Percentiles rank a stretch among this genome's conserved stretches.
These are phyloP conservation scores for Candida namnaoensis DNA, from an alignment of 805 yeast genomes.

Conservation along the genomic window DNA sequence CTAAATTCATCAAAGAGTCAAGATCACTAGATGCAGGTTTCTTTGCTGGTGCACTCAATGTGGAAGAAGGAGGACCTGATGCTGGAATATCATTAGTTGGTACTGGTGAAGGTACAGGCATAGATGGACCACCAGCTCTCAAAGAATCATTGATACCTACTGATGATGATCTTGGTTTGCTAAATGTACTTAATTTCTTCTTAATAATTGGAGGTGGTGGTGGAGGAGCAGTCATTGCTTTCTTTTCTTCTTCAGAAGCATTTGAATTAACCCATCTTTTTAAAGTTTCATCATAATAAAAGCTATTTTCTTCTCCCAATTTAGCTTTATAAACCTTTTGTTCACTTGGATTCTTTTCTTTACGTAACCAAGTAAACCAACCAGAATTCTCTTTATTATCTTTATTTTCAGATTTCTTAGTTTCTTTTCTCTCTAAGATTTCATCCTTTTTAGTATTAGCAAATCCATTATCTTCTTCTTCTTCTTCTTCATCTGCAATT, in stretches of 20 bases:
- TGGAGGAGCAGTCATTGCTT: conserved; percentile 65
- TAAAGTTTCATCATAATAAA: conserved; percentile 75
- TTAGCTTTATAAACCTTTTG: conserved; percentile 80
- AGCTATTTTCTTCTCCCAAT: conserved; percentile 67
- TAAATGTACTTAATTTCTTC: conserved; percentile 22
- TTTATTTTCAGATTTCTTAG: conserved; percentile 10
- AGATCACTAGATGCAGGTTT: conserved; percentile 23
- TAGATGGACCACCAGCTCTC: conserved; percentile 2
- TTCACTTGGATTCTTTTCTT: conserved; percentile 44
- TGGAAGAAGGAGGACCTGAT: conserved; percentile 3
- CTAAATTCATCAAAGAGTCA: conserved; percentile 35
- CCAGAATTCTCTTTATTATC: conserved; percentile 18
- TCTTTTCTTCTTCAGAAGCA: conserved; percentile 57
- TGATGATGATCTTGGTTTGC: conserved; percentile 31
- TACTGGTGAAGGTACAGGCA: conserved; percentile 1
- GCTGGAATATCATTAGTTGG: conserved; percentile 1
- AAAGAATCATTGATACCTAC: conserved; percentile 3
- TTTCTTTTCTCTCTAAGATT: background rate
- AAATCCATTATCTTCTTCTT: conserved; percentile 22
- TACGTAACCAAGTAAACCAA: conserved; percentile 59
- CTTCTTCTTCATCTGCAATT: conserved; percentile 33
- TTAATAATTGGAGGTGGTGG: conserved; percentile 41
- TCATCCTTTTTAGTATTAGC: conserved; percentile 11
- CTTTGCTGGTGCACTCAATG: conserved; percentile 1
- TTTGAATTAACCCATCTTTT: conserved; percentile 81